Evolutionary conservation across 305 asterid species (phyloP).

Genomic region (Rubia tinctorum): DNA sequence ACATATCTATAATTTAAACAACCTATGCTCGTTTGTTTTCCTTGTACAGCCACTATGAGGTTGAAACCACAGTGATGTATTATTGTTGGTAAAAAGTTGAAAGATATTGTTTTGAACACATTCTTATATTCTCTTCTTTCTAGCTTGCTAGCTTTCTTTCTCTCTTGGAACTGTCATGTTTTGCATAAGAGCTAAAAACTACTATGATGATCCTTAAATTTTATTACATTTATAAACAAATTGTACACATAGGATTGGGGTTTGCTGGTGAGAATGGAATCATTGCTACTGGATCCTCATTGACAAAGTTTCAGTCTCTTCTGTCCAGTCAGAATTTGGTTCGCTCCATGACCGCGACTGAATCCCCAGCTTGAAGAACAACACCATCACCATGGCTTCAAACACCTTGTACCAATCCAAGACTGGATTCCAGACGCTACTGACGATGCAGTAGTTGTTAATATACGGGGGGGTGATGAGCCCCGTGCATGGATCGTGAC

Average conservation of each 20-base stretch:
- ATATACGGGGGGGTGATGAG: slow-evolving; percentile 90
- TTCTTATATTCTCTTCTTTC: background rate
- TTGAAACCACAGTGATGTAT: background rate
- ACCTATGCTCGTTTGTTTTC: background rate
- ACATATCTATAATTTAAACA: background rate
- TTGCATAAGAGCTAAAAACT: background rate
- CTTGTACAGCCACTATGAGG: background rate
- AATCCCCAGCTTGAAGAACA: slow-evolving; percentile 69
- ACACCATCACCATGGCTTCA: slow-evolving; percentile 63
- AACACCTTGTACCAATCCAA: slow-evolving; percentile 51
- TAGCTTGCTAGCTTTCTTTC: background rate
- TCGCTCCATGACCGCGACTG: slow-evolving; percentile 80
- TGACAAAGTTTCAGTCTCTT: slow-evolving; percentile 34
- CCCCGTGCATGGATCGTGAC: slow-evolving; percentile 61
- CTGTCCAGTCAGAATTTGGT: slow-evolving; percentile 62
- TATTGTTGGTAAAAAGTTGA: background rate
- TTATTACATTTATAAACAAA: background rate
- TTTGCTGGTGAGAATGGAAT: background rate
- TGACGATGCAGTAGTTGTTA: slow-evolving; percentile 84
- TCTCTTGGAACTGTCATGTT: background rate
- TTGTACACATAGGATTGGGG: background rate
- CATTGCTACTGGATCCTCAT: background rate
- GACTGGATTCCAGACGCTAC: slow-evolving; percentile 70
- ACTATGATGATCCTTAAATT: background rate
- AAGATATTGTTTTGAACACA: background rate